phyloP scores from a whole-genome alignment of 2,329 filamentous ascomycete genomes.

The Penicillium decumbens region DNA sequence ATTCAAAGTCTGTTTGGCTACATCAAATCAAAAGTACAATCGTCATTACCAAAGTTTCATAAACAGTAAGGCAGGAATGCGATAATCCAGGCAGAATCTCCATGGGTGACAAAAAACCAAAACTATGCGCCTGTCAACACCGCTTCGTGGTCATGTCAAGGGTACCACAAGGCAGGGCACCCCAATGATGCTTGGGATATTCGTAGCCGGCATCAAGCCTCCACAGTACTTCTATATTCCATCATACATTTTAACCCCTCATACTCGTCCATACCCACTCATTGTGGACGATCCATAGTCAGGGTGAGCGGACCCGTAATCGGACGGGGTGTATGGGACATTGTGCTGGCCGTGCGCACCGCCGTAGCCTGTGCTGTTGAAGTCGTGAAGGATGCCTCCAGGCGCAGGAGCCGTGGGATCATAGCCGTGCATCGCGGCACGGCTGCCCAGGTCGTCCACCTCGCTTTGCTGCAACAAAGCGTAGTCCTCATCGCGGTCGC shows the following conservation, averaged over 20 bases:
- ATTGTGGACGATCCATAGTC: slow-evolving; percentile 15
- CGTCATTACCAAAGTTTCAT: not conserved
- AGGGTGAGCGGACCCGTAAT: slow-evolving; percentile 12
- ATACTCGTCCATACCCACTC: slow-evolving; percentile 13
- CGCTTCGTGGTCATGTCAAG: slow-evolving; percentile 30
- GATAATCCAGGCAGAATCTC: not conserved
- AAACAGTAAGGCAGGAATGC: not conserved
- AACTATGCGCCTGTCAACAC: slow-evolving; percentile 31
- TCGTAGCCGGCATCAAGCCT: slow-evolving; percentile 12
- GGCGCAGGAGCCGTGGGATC: slow-evolving; percentile 35
- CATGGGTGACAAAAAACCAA: slow-evolving; percentile 16
- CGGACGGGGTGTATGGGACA: slow-evolving; percentile 12
- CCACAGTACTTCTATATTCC: slow-evolving; percentile 4
- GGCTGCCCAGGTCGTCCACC: slow-evolving; percentile 40
- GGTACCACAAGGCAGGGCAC: slow-evolving; percentile 16
- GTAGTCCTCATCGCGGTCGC: slow-evolving; percentile 49
- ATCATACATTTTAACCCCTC: not conserved
- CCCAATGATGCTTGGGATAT: slow-evolving; percentile 19
- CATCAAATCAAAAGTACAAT: slow-evolving; percentile 5
- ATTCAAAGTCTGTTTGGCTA: slow-evolving; percentile 6
- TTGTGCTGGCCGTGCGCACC: slow-evolving; percentile 36
- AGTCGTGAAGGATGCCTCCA: slow-evolving; percentile 37
- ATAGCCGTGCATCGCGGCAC: slow-evolving; percentile 38
- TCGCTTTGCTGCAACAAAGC: slow-evolving; percentile 48
- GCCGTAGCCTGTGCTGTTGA: slow-evolving; percentile 39